A percentile compares a stretch with the other conserved stretches of the same genome.
Evolutionary conservation across 1,139 yeast species (phyloP).

Genomic region (Pichia sp.): DNA sequence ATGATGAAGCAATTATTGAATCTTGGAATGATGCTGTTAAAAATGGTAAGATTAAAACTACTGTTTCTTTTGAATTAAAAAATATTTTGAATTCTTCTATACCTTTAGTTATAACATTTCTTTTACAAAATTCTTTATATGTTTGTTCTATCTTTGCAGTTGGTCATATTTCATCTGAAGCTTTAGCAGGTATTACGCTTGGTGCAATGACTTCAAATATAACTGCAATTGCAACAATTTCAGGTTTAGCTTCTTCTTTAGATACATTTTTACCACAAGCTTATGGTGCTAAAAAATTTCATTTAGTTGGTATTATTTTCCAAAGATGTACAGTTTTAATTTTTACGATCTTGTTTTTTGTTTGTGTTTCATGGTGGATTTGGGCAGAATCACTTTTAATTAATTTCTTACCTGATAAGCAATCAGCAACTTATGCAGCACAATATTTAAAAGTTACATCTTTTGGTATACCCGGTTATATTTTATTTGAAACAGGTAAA

Average conservation of each 20-base stretch:
- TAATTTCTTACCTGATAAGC: conserved; percentile 31
- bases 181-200: conserved; percentile 54
- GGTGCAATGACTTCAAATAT: conserved; percentile 61
- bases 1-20: conserved; percentile 22
- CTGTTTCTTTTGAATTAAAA: conserved; percentile 34
- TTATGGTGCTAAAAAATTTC: conserved; percentile 49
- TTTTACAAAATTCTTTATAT: conserved; percentile 50
- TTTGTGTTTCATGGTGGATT: conserved; percentile 45
- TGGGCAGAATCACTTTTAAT: conserved; percentile 32
- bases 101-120: conserved; percentile 49
- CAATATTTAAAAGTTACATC: conserved; percentile 45
- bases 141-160: conserved; percentile 55
- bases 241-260: conserved; percentile 53
- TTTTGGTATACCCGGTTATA: conserved; percentile 53
- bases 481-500: conserved; percentile 49
- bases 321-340: conserved; percentile 52
- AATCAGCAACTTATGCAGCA: conserved; percentile 48
- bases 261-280: conserved; percentile 59
- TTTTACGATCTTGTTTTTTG: conserved; percentile 42
- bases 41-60: conserved; percentile 28
- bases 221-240: conserved; percentile 53
- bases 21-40: conserved; percentile 33
- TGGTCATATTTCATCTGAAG: conserved; percentile 54
- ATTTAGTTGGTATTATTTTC: conserved; percentile 46
- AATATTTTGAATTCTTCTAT: conserved; percentile 40